These are phyloP conservation scores for Simplicillium aogashimaense DNA, from an alignment of 2,329 filamentous ascomycete species.

Conservation along the genomic window DNA sequence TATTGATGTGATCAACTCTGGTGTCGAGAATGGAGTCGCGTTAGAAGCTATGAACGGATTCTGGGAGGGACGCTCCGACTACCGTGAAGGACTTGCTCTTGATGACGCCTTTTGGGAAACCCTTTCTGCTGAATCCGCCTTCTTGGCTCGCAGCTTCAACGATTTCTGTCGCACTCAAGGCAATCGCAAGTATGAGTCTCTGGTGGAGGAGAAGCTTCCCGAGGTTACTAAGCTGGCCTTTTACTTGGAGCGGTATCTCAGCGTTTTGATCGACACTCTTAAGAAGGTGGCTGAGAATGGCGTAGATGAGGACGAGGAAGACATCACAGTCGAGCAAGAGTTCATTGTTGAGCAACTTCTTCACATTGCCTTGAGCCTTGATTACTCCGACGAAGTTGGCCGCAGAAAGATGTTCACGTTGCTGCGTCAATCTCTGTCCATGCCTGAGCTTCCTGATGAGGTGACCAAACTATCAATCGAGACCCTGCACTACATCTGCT, in stretches of 20 bases:
- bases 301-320: constrained; percentile 58
- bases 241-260: constrained; percentile 73
- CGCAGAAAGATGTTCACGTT: constrained; percentile 92
- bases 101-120: constrained; percentile 73
- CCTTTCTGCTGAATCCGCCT: constrained; percentile 74
- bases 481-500: constrained; percentile 73
- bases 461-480: constrained; percentile 82
- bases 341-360: constrained; percentile 94
- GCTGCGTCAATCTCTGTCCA: constrained; percentile 74
- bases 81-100: constrained; percentile 62
- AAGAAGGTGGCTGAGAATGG: constrained; percentile 44
- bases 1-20: constrained; percentile 86
- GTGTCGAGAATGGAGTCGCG: constrained; percentile 80
- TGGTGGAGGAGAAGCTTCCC: constrained; percentile 87
- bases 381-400: constrained; percentile 96
- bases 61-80: constrained; percentile 86
- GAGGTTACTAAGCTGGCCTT: constrained; percentile 88
- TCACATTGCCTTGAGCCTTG: constrained; percentile 81
- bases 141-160: constrained; percentile 87
- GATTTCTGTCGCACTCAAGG: constrained; percentile 75
- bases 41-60: constrained; percentile 93
- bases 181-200: constrained; percentile 62
- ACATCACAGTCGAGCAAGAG: constrained; percentile 81
- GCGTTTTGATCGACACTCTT: constrained; percentile 55
- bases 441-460: constrained; percentile 83